Percentiles rank a stretch among this genome's conserved stretches.
Conservation (phyloP, 1,139 yeast species). For the Zygosaccharomyces sapae region DNA sequence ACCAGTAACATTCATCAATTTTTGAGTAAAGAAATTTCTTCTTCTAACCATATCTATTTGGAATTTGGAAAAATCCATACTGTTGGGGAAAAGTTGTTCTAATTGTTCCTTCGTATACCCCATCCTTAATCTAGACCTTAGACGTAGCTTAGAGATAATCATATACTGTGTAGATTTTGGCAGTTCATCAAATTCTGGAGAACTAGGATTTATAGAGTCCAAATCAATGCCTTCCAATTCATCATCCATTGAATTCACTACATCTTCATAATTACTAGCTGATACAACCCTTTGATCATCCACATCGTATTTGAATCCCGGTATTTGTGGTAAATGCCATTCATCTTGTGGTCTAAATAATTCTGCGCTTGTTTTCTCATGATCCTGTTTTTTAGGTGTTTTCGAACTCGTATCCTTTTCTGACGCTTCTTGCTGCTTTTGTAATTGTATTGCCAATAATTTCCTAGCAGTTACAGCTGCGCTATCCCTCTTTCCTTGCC, state of each 20-base stretch:
- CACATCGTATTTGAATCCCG: constrained; percentile 41
- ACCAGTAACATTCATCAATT: constrained; percentile 79
- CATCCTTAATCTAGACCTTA: constrained; percentile 87
- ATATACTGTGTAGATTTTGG: constrained; percentile 87
- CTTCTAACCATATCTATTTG: constrained; percentile 92
- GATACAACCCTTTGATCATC: constrained; percentile 72
- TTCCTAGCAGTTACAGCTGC: constrained; percentile 75
- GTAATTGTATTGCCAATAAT: constrained; percentile 74
- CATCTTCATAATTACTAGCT: constrained; percentile 63
- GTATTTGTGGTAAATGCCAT: constrained; percentile 74
- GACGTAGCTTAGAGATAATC: constrained; percentile 73
- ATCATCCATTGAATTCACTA: constrained; percentile 57
- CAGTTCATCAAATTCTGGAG: constrained; percentile 56
- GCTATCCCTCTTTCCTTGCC: constrained; percentile 71
- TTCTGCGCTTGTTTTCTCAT: constrained; percentile 13
- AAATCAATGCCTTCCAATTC: constrained; percentile 69
- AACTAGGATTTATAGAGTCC: constrained; percentile 65
- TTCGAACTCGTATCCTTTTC: constrained; percentile 21
- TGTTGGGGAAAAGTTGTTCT: constrained; percentile 71
- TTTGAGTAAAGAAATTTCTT: constrained; percentile 84
- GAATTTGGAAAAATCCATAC: constrained; percentile 86
- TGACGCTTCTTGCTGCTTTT: constrained; percentile 43
- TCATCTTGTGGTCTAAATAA: constrained; percentile 58
- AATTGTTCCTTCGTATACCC: constrained; percentile 88
- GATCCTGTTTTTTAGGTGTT: constrained; percentile 8